These are phyloP conservation scores for Vaccinium myrtillus DNA, from an alignment of 148 eudicot genomes.

Conservation along the genomic window DNA sequence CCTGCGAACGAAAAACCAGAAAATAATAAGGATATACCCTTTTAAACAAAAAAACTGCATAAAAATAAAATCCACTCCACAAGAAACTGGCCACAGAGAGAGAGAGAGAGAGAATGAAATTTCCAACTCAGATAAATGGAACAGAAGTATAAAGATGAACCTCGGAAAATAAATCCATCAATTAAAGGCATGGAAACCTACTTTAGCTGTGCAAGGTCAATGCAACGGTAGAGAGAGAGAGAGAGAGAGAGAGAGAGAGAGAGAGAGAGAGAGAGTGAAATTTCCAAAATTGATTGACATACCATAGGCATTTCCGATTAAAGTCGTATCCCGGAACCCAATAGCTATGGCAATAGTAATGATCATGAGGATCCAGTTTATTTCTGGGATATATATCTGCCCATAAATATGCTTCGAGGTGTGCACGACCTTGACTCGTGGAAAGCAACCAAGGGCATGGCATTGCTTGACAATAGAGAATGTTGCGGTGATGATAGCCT, in stretches of 20 bases:
- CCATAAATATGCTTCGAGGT: constrained; percentile 85
- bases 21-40: not conserved
- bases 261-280: constrained; percentile 5
- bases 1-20: constrained; percentile 45
- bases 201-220: not conserved
- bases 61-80: not conserved
- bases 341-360: constrained; percentile 77
- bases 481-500: constrained; percentile 90
- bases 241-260: not conserved
- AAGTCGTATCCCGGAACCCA: constrained; percentile 83
- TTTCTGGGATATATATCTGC: constrained; percentile 92
- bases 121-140: not conserved
- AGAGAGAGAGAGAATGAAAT: not conserved
- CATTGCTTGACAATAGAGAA: constrained; percentile 95
- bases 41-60: not conserved
- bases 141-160: not conserved
- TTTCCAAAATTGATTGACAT: constrained; percentile 21
- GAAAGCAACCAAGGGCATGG: constrained; percentile 93
- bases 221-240: not conserved
- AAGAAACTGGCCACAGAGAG: not conserved
- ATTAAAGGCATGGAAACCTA: not conserved
- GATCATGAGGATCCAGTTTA: constrained; percentile 97
- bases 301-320: constrained; percentile 97
- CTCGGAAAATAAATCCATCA: not conserved
- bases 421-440: constrained; percentile 93